A percentile compares a stretch with the other conserved stretches of the same genome.
Conservation (phyloP, 2,329 filamentous ascomycete genomes). For the Cladosporium sp. region DNA sequence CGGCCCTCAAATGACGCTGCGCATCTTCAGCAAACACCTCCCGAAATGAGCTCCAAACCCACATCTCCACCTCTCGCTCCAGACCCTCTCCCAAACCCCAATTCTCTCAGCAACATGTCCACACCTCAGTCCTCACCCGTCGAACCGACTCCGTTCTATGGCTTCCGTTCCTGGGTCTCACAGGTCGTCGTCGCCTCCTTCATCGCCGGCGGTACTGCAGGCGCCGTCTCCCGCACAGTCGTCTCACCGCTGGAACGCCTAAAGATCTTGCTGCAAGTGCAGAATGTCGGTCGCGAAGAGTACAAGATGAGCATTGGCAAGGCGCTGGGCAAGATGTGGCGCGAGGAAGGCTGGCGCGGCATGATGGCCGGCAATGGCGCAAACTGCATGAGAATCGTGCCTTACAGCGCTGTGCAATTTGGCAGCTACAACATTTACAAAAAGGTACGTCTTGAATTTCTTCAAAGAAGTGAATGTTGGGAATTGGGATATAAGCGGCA, state of each 20-base stretch:
- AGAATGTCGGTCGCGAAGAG: slow-evolving; percentile 85
- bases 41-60: background rate
- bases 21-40: slow-evolving; percentile 3
- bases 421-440: slow-evolving; percentile 98
- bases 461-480: background rate
- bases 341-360: slow-evolving; percentile 92
- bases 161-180: slow-evolving; percentile 54
- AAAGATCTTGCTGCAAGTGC: slow-evolving; percentile 97
- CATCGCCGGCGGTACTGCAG: slow-evolving; percentile 88
- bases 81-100: slow-evolving; percentile 4
- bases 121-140: slow-evolving; percentile 1
- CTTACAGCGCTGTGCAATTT: slow-evolving; percentile 97
- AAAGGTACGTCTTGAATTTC: slow-evolving; percentile 60
- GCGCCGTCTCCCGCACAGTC: slow-evolving; percentile 95
- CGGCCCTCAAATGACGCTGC: slow-evolving; percentile 18
- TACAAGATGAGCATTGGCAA: slow-evolving; percentile 91
- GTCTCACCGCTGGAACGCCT: slow-evolving; percentile 93
- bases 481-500: background rate
- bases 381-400: slow-evolving; percentile 97
- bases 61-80: slow-evolving; percentile 4
- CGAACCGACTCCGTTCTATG: slow-evolving; percentile 22
- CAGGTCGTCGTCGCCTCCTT: slow-evolving; percentile 90
- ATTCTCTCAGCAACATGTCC: slow-evolving; percentile 11
- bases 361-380: slow-evolving; percentile 98
- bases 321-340: slow-evolving; percentile 92